Evolutionary conservation across 2,329 filamentous ascomycete species (phyloP).

Genomic region (Gremmenia infestans): DNA sequence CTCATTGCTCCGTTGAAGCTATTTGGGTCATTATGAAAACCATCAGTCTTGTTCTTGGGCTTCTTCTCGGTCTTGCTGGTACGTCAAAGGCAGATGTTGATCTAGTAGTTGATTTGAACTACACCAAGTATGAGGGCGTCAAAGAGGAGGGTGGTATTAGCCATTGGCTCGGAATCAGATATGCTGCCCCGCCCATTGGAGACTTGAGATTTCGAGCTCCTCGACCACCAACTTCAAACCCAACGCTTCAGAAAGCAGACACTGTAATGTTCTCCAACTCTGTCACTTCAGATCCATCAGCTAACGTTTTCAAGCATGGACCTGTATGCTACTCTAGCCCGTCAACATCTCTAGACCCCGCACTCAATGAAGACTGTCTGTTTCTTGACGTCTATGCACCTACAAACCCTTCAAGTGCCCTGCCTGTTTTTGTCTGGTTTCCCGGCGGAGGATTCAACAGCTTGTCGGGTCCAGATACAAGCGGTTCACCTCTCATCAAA

Average conservation of each 20-base stretch:
- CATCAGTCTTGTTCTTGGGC: conserved; percentile 1
- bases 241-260: conserved; percentile 21
- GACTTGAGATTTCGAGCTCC: conserved; percentile 63
- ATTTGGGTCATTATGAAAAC: conserved; percentile 1
- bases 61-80: conserved; percentile 6
- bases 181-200: conserved; percentile 64
- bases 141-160: conserved; percentile 52
- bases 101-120: conserved; percentile 52
- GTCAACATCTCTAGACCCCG: conserved; percentile 25
- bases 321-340: conserved; percentile 23
- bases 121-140: conserved; percentile 60
- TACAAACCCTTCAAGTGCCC: conserved; percentile 40
- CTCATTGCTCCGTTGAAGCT: neutral
- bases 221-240: conserved; percentile 47
- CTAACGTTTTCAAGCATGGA: conserved; percentile 20
- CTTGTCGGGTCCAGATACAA: conserved; percentile 46
- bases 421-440: conserved; percentile 56
- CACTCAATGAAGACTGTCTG: conserved; percentile 60
- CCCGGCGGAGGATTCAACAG: conserved; percentile 58
- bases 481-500: conserved; percentile 56
- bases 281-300: neutral
- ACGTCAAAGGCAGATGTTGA: neutral
- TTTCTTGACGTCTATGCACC: conserved; percentile 63
- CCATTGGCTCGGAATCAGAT: conserved; percentile 72
- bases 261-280: conserved; percentile 16